A percentile compares a stretch with the other conserved stretches of the same genome.
Evolutionary conservation across 2,329 filamentous ascomycete genomes (phyloP).

Genomic region (Talaromyces sp.): DNA sequence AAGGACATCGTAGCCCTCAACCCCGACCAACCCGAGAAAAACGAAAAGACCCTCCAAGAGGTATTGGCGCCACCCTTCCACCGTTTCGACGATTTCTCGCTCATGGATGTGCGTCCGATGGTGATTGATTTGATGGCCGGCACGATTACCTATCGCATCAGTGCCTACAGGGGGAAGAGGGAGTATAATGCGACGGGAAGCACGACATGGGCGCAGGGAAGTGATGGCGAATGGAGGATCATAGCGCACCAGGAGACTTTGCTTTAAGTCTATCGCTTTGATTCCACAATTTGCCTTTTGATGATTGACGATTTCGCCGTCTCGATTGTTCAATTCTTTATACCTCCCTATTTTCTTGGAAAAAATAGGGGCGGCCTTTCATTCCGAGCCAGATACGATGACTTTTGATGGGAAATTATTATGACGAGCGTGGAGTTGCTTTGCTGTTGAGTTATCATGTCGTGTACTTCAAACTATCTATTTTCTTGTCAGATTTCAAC

Average conservation of each 20-base stretch:
- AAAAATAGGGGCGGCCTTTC: not conserved
- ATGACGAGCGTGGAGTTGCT: not conserved
- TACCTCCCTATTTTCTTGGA: not conserved
- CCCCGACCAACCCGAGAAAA: conserved; percentile 21
- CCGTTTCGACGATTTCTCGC: conserved; percentile 33
- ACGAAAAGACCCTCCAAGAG: conserved; percentile 22
- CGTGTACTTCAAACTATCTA: not conserved
- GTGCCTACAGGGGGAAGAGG: conserved; percentile 27
- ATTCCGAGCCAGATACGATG: not conserved
- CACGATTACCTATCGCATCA: conserved; percentile 33
- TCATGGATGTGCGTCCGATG: conserved; percentile 31
- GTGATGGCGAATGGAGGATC: conserved; percentile 38
- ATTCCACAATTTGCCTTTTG: not conserved
- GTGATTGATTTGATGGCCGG: conserved; percentile 39
- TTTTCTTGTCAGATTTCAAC: not conserved
- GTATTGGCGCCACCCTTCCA: conserved; percentile 34
- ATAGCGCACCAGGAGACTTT: conserved; percentile 36
- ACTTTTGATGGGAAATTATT: not conserved
- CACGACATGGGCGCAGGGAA: conserved; percentile 38
- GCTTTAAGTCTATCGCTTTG: conserved; percentile 18
- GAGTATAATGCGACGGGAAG: conserved; percentile 30
- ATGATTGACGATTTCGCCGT: not conserved
- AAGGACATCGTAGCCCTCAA: conserved; percentile 32
- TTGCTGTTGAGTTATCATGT: not conserved
- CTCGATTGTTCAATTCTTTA: not conserved